Evolutionary conservation across 306 rosid genomes (phyloP).

Genomic region (Ormosia emarginata): DNA sequence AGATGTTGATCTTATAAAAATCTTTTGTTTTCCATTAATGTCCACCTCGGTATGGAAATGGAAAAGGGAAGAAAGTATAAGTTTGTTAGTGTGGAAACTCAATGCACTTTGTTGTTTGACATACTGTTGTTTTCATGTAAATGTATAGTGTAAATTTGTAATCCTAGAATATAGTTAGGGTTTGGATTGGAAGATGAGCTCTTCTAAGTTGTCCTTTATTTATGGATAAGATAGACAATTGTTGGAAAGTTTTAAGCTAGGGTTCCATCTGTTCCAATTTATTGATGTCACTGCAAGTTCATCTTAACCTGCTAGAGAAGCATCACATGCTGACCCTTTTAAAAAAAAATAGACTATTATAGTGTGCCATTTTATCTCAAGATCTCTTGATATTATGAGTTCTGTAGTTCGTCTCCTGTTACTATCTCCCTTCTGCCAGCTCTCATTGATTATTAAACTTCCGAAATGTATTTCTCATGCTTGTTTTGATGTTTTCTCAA

Average conservation of each 20-base stretch:
- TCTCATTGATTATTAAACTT: neutral
- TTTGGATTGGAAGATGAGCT: conserved; percentile 1
- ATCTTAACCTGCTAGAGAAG: neutral
- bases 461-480: neutral
- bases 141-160: neutral
- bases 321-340: neutral
- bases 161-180: neutral
- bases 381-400: neutral
- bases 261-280: conserved; percentile 8
- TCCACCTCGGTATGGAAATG: neutral
- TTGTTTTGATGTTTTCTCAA: neutral
- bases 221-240: neutral
- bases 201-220: neutral
- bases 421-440: neutral
- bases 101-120: neutral
- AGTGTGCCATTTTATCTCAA: neutral
- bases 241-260: neutral
- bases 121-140: neutral
- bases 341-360: neutral
- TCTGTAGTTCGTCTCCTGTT: conserved; percentile 1
- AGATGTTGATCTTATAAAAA: neutral
- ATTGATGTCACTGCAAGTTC: neutral
- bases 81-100: neutral
- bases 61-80: neutral
- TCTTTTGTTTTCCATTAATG: neutral